Evolutionary conservation across 106 monocot genomes (phyloP).

Genomic region (Platanthera guangdongensis): DNA sequence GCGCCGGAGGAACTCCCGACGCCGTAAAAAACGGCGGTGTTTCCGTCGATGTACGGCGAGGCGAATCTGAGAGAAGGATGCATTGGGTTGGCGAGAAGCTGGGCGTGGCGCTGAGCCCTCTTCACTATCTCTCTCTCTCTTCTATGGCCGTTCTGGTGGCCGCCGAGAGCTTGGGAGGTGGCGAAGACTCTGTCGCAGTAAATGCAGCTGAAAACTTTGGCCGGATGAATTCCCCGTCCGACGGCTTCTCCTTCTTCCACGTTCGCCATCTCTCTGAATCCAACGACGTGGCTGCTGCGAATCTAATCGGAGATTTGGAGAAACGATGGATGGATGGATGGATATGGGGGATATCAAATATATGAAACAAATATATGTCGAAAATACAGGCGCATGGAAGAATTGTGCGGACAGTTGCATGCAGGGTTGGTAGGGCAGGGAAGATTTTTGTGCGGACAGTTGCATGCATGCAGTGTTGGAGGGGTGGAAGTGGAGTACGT

Average conservation of each 20-base stretch:
- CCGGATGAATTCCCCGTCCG: not conserved
- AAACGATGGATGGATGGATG: no score
- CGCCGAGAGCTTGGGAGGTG: slow-evolving; percentile 14
- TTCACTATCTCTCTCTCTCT: slow-evolving; percentile 7
- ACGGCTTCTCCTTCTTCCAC: not conserved
- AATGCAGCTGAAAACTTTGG: slow-evolving; percentile 6
- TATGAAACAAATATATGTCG: no score
- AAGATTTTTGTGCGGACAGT: no score
- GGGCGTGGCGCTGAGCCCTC: slow-evolving; percentile 6
- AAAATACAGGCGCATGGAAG: no score
- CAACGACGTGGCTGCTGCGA: no score
- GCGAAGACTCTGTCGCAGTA: slow-evolving; percentile 18
- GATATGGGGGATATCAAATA: no score
- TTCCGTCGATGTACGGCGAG: not conserved
- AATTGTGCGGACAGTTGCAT: no score
- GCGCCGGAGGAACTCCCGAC: not conserved
- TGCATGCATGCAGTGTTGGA: no score
- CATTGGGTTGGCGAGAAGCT: slow-evolving; percentile 1
- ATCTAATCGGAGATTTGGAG: no score
- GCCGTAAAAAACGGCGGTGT: not conserved
- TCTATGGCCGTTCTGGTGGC: slow-evolving; percentile 21
- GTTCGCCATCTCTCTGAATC: slow-evolving; percentile 4
- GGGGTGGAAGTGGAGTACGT: not conserved
- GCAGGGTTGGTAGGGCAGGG: no score
- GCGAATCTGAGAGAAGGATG: not conserved